Conservation (phyloP, 1,284 basidiomycete species). For the Sanguinoderma infundibulare region DNA sequence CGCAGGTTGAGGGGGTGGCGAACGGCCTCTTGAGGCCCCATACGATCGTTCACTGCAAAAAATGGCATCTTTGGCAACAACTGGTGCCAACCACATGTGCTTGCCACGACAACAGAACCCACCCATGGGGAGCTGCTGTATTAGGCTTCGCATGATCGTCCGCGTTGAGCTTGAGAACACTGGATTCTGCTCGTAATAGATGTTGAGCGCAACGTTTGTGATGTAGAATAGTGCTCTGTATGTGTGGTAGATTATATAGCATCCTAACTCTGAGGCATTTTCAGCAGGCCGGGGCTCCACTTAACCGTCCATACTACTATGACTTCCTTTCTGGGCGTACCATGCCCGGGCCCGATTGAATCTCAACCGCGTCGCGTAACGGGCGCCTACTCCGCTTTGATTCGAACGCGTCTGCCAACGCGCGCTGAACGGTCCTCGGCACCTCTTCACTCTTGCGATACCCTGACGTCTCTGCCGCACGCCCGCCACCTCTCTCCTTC, state of each 20-base stretch:
- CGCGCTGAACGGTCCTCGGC: constrained; percentile 7
- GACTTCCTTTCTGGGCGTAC: neutral
- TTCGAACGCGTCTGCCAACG: constrained; percentile 13
- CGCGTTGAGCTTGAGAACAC: too few relatives aligned
- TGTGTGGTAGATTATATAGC: too few relatives aligned
- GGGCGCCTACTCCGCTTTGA: constrained; percentile 10
- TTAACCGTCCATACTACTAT: neutral
- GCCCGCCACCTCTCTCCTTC: neutral
- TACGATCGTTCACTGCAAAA: neutral
- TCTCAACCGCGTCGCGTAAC: constrained; percentile 29
- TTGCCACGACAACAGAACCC: neutral
- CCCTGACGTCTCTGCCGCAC: constrained; percentile 5
- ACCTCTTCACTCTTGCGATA: constrained; percentile 11
- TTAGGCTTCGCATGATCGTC: neutral
- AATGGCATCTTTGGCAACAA: neutral
- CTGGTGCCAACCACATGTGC: neutral
- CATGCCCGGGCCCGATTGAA: constrained; percentile 20
- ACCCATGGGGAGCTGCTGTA: neutral
- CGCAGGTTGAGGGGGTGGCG: neutral
- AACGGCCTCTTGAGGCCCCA: neutral
- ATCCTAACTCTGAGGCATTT: neutral
- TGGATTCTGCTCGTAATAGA: too few relatives aligned
- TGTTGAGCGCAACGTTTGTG: too few relatives aligned
- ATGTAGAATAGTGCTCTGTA: too few relatives aligned
- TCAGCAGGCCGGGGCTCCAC: neutral